Conservation (phyloP, 306 rosid genomes). For the Quercus ilex region DNA sequence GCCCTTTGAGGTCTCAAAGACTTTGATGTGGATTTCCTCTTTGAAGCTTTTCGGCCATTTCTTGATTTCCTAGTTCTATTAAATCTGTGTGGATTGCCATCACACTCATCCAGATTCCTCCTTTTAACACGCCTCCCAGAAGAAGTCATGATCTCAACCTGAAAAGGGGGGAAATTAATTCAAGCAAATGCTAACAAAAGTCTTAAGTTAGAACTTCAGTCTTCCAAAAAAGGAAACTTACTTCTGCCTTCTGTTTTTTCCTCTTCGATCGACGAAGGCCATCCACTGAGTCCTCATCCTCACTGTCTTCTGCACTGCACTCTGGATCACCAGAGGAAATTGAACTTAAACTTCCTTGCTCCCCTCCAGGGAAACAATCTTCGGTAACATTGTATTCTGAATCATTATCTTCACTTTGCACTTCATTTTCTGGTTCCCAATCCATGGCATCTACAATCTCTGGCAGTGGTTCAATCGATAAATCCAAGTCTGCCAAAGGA, state of each 20-base stretch:
- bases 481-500: constrained; percentile 86
- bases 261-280: constrained; percentile 73
- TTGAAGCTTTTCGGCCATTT: constrained; percentile 52
- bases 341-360: constrained; percentile 70
- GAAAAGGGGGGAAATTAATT: constrained; percentile 32
- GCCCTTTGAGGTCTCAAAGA: constrained; percentile 91
- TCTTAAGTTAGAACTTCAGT: constrained; percentile 4
- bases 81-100: constrained; percentile 43
- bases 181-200: constrained; percentile 8
- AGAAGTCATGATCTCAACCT: constrained; percentile 82
- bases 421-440: constrained; percentile 91
- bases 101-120: constrained; percentile 84
- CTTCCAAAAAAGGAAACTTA: constrained; percentile 36
- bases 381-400: constrained; percentile 87
- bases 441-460: constrained; percentile 83
- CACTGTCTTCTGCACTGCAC: constrained; percentile 78
- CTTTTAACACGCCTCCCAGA: constrained; percentile 97
- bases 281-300: constrained; percentile 50
- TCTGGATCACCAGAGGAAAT: constrained; percentile 61
- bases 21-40: constrained; percentile 66
- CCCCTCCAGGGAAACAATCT: constrained; percentile 70
- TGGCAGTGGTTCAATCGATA: constrained; percentile 69
- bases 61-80: constrained; percentile 55
- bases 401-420: constrained; percentile 80
- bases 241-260: constrained; percentile 75